Percentiles rank a stretch among this genome's conserved stretches.
Evolutionary conservation across 129 eudicot species (phyloP).

Genomic region (carrot (Daucus carota)): DH1_v3.0 NC_030383.2:7248501-7249000

Average conservation of each 20-base stretch:
- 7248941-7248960: too few species aligned
- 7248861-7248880: background rate
- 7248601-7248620: background rate
- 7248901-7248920: background rate
- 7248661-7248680: too few species aligned
- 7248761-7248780: conserved; percentile 46
- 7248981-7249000: too few species aligned
- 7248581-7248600: background rate
- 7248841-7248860: background rate
- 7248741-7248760: conserved; percentile 56
- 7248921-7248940: too few species aligned
- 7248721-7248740: conserved; percentile 12
- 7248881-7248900: too few species aligned
- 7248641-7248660: background rate
- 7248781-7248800: conserved; percentile 18
- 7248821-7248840: background rate
- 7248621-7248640: background rate
- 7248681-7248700: too few species aligned
- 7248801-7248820: background rate
- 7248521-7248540: too few species aligned
- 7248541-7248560: background rate
- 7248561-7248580: background rate
- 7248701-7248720: background rate
- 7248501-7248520: too few species aligned
- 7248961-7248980: too few species aligned